Evolutionary conservation across 192 early-diverging fungal genomes (phyloP).

Genomic region (Coemansia sp.): DNA sequence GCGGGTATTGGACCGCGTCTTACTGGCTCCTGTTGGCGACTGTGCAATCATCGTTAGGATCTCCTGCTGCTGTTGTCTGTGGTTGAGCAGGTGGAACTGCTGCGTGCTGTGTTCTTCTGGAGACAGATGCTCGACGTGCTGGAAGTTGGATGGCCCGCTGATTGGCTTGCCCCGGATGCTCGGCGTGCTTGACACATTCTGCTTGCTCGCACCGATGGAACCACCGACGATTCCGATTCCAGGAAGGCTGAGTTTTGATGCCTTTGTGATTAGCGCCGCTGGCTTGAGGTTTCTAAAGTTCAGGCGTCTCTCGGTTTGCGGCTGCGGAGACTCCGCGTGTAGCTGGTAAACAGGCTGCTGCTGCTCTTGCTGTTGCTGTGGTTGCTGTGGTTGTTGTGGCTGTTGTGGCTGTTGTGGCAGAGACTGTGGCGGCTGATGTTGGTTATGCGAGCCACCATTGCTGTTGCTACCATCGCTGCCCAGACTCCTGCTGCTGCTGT

Average conservation of each 20-base stretch:
- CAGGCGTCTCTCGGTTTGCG: conserved; percentile 22
- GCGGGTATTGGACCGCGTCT: conserved; percentile 12
- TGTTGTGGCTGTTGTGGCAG: neutral
- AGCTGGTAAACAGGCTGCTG: neutral
- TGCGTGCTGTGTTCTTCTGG: conserved; percentile 41
- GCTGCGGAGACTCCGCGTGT: neutral
- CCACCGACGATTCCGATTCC: neutral
- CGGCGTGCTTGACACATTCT: neutral
- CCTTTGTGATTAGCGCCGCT: conserved; percentile 36
- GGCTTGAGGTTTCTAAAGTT: conserved; percentile 49
- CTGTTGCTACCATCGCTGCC: neutral
- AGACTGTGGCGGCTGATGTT: neutral
- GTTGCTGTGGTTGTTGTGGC: neutral
- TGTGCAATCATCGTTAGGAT: conserved; percentile 47
- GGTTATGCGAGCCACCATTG: conserved; percentile 6
- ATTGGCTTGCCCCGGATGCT: conserved; percentile 40
- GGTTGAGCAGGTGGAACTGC: conserved; percentile 53
- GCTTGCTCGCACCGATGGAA: conserved; percentile 3
- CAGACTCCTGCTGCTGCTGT: neutral
- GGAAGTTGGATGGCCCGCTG: conserved; percentile 37
- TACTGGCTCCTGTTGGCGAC: neutral
- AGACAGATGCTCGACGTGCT: conserved; percentile 49
- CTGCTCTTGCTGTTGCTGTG: neutral
- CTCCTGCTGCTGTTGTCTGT: conserved; percentile 48
- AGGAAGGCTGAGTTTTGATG: conserved; percentile 24